Conservation (phyloP, 768 basidiomycete genomes). For the Tubosaeta sp. region DNA sequence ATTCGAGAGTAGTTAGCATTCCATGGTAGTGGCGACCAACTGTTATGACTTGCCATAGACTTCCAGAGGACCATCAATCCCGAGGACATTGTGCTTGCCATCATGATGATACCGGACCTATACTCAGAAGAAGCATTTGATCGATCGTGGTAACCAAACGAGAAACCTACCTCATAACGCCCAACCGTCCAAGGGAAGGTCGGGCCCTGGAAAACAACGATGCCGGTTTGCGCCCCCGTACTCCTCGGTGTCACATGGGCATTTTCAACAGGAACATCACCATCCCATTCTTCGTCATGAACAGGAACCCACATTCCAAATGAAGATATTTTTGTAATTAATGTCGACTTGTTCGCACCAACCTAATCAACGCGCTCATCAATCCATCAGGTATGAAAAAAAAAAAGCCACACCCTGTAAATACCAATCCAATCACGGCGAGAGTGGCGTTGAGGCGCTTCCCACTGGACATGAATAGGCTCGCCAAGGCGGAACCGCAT, state of each 20-base stretch:
- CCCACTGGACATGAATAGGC: constrained; percentile 82
- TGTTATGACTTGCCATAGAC: constrained; percentile 64
- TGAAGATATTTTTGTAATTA: constrained; percentile 81
- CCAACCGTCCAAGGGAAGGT: constrained; percentile 85
- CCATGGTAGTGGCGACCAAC: background rate
- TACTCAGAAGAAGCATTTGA: background rate
- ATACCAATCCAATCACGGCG: constrained; percentile 96
- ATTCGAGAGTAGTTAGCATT: background rate
- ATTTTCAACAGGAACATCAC: constrained; percentile 63
- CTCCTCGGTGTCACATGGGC: constrained; percentile 32
- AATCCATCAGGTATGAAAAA: background rate
- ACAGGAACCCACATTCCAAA: constrained; percentile 93
- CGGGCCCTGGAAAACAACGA: constrained; percentile 70
- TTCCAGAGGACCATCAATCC: constrained; percentile 78
- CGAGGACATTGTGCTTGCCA: constrained; percentile 96
- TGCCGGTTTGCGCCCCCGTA: constrained; percentile 52
- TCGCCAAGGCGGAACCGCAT: constrained; percentile 86
- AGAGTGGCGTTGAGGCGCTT: constrained; percentile 81
- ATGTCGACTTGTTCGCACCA: constrained; percentile 79
- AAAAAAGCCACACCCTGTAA: constrained; percentile 53
- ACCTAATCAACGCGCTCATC: constrained; percentile 43
- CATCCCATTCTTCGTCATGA: constrained; percentile 90
- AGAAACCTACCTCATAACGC: constrained; percentile 60
- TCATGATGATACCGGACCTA: constrained; percentile 92
- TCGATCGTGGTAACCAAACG: background rate